A percentile compares a stretch with the other conserved stretches of the same genome.
These are phyloP conservation scores for Corynespora cassiicola DNA, from an alignment of 2,329 filamentous ascomycete species.

Conservation along the genomic window DNA sequence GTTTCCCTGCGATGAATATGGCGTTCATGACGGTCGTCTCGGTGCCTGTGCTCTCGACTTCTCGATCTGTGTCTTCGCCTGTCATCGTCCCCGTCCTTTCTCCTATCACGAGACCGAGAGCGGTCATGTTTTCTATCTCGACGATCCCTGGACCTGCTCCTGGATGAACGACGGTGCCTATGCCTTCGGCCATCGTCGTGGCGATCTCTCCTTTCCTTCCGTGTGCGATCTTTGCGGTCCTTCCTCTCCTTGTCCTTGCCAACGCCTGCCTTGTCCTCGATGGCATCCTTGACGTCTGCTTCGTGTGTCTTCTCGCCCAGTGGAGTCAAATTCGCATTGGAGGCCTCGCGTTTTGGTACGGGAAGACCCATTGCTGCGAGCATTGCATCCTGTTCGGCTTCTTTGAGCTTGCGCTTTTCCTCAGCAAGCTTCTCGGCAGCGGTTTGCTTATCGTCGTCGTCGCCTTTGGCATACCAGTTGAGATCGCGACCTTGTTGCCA, in stretches of 20 bases:
- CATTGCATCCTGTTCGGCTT: constrained; percentile 92
- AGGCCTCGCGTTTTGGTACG: constrained; percentile 65
- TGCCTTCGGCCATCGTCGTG: constrained; percentile 29
- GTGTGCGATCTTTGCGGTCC: constrained; percentile 31
- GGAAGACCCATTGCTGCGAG: constrained; percentile 82
- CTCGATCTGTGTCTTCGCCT: constrained; percentile 35
- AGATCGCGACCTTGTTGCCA: constrained; percentile 84
- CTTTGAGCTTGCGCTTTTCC: constrained; percentile 82
- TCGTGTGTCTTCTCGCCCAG: constrained; percentile 61
- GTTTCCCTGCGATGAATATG: constrained; percentile 26
- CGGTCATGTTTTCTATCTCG: constrained; percentile 35
- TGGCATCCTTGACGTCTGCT: constrained; percentile 62
- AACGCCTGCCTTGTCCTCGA: constrained; percentile 56
- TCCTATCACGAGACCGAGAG: constrained; percentile 36
- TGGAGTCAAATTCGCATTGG: constrained; percentile 69
- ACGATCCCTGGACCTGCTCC: constrained; percentile 35
- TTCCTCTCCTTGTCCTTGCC: constrained; percentile 32
- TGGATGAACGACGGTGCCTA: constrained; percentile 31
- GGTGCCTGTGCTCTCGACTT: constrained; percentile 32
- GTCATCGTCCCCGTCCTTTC: constrained; percentile 32
- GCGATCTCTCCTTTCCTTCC: constrained; percentile 31
- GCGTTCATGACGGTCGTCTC: constrained; percentile 31
- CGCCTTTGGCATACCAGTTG: constrained; percentile 68
- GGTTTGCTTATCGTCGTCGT: constrained; percentile 63
- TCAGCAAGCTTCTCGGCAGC: constrained; percentile 65